A percentile compares a stretch with the other conserved stretches of the same genome.
Conservation (phyloP, 805 yeast species). For the Nakazawaea ishiwadae region DNA sequence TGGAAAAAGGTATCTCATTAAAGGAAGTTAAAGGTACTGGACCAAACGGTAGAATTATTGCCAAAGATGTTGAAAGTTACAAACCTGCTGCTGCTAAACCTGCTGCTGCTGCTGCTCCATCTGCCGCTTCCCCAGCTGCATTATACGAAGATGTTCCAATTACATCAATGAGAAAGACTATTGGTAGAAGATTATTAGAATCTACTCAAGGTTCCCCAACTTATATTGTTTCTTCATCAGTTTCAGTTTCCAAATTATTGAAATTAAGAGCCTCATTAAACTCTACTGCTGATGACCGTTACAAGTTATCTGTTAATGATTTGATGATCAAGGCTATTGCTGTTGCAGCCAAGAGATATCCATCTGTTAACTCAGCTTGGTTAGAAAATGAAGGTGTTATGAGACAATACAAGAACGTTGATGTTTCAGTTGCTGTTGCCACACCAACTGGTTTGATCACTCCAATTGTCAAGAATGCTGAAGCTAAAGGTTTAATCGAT, state of each 20-base stretch:
- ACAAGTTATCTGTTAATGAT: conserved; percentile 91
- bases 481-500: conserved; percentile 75
- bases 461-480: conserved; percentile 89
- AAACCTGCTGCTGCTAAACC: conserved; percentile 41
- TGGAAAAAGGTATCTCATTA: conserved; percentile 85
- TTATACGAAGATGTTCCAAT: conserved; percentile 79
- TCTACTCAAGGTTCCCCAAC: conserved; percentile 88
- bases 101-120: conserved; percentile 38
- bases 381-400: conserved; percentile 83
- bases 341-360: conserved; percentile 83
- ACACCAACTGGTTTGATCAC: conserved; percentile 97
- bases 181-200: conserved; percentile 81
- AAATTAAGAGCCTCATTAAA: conserved; percentile 90
- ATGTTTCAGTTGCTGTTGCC: conserved; percentile 97
- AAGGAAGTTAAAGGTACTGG: conserved; percentile 88
- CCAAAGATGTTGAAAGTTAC: conserved; percentile 80
- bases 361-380: conserved; percentile 94
- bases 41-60: conserved; percentile 91
- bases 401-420: conserved; percentile 88
- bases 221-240: conserved; percentile 82
- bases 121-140: conserved; percentile 48
- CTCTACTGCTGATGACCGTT: conserved; percentile 77
- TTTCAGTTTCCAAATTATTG: conserved; percentile 84
- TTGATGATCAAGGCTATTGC: conserved; percentile 92
- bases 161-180: conserved; percentile 89